Percentiles rank a stretch among this genome's conserved stretches.
These are phyloP conservation scores for Flagelloscypha sp. DNA, from an alignment of 768 basidiomycete genomes.

Conservation along the genomic window DNA sequence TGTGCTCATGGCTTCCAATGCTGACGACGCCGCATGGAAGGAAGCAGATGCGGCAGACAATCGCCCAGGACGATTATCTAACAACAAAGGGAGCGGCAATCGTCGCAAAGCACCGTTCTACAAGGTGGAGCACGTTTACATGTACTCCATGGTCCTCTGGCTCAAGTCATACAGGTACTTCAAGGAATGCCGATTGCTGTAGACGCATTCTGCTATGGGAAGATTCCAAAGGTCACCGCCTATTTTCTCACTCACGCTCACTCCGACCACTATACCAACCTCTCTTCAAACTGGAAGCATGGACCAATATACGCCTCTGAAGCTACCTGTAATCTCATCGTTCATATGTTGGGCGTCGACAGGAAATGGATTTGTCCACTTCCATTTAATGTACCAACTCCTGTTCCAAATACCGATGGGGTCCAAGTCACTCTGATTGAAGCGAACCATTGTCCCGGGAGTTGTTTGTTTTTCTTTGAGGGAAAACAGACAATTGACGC, in stretches of 20 bases:
- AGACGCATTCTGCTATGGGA: conserved; percentile 93
- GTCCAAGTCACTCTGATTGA: conserved; percentile 91
- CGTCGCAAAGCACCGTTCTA: conserved; percentile 88
- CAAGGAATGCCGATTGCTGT: conserved; percentile 98
- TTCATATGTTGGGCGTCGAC: conserved; percentile 86
- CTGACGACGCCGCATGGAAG: conserved; percentile 79
- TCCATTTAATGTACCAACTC: conserved; percentile 67
- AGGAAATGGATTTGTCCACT: conserved; percentile 83
- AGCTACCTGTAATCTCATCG: conserved; percentile 85
- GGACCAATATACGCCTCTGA: conserved; percentile 97
- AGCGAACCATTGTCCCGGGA: conserved; percentile 97
- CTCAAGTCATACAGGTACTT: no score
- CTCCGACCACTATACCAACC: conserved; percentile 92
- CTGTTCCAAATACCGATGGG: conserved; percentile 76
- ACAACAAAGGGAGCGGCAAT: conserved; percentile 37
- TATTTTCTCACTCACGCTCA: conserved; percentile 97
- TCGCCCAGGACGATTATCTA: conserved; percentile 35
- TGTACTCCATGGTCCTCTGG: no score
- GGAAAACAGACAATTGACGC: conserved; percentile 84
- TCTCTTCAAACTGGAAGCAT: conserved; percentile 79
- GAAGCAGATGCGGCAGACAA: conserved; percentile 56
- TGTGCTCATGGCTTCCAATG: conserved; percentile 81
- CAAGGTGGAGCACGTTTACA: no score
- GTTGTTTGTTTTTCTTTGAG: conserved; percentile 89
- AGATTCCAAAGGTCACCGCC: conserved; percentile 80